phyloP scores from a whole-genome alignment of 495 filamentous ascomycete genomes.

The Penicillium goetzii region DNA sequence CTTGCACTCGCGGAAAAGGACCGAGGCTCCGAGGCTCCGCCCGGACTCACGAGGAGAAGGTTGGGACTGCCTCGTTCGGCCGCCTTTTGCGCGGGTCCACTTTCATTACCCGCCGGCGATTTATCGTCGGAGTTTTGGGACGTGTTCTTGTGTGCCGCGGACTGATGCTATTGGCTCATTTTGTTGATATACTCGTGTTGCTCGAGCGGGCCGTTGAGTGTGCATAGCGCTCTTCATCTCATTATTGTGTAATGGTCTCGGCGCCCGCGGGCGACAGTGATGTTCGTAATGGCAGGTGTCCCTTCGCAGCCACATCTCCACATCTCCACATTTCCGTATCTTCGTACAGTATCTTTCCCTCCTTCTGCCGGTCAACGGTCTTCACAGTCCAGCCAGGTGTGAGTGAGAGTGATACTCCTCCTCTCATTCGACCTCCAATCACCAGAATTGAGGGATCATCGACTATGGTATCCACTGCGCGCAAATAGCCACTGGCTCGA shows the following conservation, averaged over 20 bases:
- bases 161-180: background rate
- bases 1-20: conserved; percentile 19
- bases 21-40: conserved; percentile 30
- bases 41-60: conserved; percentile 10
- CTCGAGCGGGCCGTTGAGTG: background rate
- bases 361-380: background rate
- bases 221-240: background rate
- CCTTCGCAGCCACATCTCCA: background rate
- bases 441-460: background rate
- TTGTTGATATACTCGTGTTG: background rate
- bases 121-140: background rate
- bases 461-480: too few species aligned
- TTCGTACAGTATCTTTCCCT: background rate
- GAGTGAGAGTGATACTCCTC: background rate
- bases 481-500: background rate
- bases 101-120: background rate
- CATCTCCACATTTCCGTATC: background rate
- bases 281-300: background rate
- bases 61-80: conserved; percentile 23
- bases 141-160: background rate
- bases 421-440: background rate
- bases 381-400: background rate
- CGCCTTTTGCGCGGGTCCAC: conserved; percentile 12
- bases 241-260: background rate
- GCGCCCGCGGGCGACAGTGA: background rate